Conservation (phyloP, 164 flowering plant species). For the Aristolochia fimbriata region DNA sequence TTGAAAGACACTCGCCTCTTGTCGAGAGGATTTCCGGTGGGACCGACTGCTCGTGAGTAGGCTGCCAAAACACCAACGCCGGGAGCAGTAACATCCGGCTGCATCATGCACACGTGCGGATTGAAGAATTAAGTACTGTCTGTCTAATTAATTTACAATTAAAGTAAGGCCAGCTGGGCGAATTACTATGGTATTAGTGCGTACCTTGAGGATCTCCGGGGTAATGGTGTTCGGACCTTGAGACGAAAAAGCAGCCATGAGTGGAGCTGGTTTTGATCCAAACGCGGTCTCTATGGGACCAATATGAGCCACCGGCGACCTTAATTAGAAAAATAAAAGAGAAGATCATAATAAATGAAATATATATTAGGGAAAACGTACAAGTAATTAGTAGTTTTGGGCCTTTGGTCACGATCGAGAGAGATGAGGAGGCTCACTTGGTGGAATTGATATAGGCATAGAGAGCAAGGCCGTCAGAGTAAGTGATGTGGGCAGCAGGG, state of each 20-base stretch:
- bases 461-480: conserved; percentile 25
- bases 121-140: no score
- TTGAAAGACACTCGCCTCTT: conserved; percentile 34
- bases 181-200: not conserved
- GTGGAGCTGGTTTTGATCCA: conserved; percentile 51
- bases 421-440: conserved; percentile 12
- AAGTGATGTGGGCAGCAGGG: conserved; percentile 39
- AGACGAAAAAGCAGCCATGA: conserved; percentile 81
- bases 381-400: not conserved
- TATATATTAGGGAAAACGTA: not conserved
- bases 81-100: conserved; percentile 87
- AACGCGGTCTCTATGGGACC: conserved; percentile 29
- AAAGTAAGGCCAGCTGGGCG: no score
- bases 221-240: conserved; percentile 57
- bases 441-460: conserved; percentile 41
- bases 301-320: conserved; percentile 47
- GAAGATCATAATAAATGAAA: no score
- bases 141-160: no score
- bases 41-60: conserved; percentile 42
- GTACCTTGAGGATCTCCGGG: conserved; percentile 79
- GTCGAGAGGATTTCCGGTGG: conserved; percentile 42
- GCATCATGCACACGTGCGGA: conserved; percentile 10
- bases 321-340: conserved; percentile 9
- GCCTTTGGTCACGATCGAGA: no score
- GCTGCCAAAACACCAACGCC: conserved; percentile 75